phyloP scores from a whole-genome alignment of 768 basidiomycete species.

The Leccinum fibrillosum region DNA sequence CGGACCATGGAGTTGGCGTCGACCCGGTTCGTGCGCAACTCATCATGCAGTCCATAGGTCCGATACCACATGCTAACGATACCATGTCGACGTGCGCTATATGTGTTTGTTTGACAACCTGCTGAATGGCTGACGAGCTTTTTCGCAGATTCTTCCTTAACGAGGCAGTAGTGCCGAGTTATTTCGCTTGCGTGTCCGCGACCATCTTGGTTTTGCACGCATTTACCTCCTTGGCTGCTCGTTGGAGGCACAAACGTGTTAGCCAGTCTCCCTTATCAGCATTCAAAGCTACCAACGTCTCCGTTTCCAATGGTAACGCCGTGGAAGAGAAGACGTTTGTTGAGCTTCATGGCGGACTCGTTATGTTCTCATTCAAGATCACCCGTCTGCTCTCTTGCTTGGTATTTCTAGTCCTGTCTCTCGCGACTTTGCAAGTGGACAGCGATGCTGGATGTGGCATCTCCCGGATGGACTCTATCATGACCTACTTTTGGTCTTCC shows the following conservation, averaged over 20 bases:
- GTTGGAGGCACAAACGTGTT: too few species aligned
- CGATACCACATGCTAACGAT: neutral
- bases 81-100: neutral
- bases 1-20: neutral
- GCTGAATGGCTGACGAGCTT: neutral
- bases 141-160: neutral
- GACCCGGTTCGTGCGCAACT: neutral
- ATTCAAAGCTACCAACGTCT: neutral
- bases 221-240: neutral
- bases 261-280: neutral
- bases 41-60: neutral
- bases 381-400: neutral
- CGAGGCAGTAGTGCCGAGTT: neutral
- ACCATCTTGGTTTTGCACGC: neutral
- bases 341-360: neutral
- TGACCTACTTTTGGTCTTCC: neutral
- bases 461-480: neutral
- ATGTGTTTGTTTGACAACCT: neutral
- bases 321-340: neutral
- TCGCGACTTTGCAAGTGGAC: neutral
- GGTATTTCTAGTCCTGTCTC: neutral
- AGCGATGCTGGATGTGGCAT: neutral
- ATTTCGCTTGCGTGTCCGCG: neutral
- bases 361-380: neutral
- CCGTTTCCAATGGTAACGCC: neutral